Evolutionary conservation across 2,329 filamentous ascomycete species (phyloP), one percentile per base, ranked within the genome.

Genomic region (Penicillium sp.): DNA sequence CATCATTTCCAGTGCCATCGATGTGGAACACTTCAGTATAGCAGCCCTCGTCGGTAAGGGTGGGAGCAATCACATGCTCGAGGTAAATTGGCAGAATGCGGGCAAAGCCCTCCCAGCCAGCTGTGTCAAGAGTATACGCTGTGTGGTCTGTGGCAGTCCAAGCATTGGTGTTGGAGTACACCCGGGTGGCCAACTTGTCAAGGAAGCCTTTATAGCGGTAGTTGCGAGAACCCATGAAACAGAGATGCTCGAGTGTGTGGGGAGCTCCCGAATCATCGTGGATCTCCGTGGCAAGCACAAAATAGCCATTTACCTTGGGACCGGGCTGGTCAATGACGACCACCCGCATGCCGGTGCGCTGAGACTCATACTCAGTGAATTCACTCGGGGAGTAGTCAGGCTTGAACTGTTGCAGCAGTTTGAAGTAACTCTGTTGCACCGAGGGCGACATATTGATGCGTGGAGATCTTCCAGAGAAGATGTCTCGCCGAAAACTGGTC

Each of bases 111-210:
- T 95, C 90, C 92, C 93, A 98, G 1, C 93, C 93, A 23, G 93
- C 93, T 9, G 90, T 93, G 63, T 96, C 89, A 13, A 98, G 78
- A 0, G 90, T 96, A 71, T 98, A 98, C 2, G 91, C 91, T 0
- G 95, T 98, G 66, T 97, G 91, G 61, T 97, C 93, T 10, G 88
- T 93, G 20, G 90, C 90, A 1, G 93, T 98, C 89, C 92, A 98
- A 3, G 93, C 93, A 71, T 98, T 98, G 28, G 93, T 98, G 50
- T 81, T 82, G 1, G 92, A 95, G 69, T 97, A 98, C 1, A 92
- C 89, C 57, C 95, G 83, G 4, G 89, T 95, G 2, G 93, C 89
- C 50, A 98, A 80, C 73, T 95, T 95, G 69, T 97, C 92, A 15
- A 98, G 80, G 35, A 98, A 83, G 1, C 93, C 93, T 70, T 97